Evolutionary conservation across 116 monocot species (phyloP), one percentile per base, ranked within the genome.

Genomic region (Cymodocea nodosa): DNA sequence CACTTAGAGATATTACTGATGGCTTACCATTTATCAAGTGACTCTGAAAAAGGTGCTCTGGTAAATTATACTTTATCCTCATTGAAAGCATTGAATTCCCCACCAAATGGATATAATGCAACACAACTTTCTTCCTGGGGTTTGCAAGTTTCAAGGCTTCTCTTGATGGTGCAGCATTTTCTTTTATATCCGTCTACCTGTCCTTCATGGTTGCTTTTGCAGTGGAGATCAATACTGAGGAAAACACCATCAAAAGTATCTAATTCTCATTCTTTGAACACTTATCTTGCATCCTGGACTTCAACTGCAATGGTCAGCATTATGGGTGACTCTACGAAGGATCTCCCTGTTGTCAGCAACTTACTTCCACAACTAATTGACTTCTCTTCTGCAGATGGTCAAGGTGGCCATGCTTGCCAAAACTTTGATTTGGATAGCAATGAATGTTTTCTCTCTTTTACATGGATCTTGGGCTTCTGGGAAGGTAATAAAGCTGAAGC

Each of bases 1-100:
- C 90, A 98, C 51, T 62, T 91, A 70, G 97, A 98, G 71, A 86
- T 98, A 68, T 56, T 98, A 24, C 55, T 98, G 51, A 77, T 92
- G 78, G 85, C 86, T 44, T 98, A 88, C 75, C 92, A 98, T 78
- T 53, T 84, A 35, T 82, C 89, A 22, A 75, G 71, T 73, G 79
- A 80, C 34, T 56, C 64, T 69, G 80, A 84, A 67, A 98, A 85
- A 70, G 35, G 73, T 71, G 59, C 73, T 40, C 40, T 98, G 51
- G 80, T 75, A 22, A 77, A 74, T 35, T 80, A 60, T 67, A 34
- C 86, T 13, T 74, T 82, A 35, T 52, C 72, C 65, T 85, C 92
- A 52, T 56, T 98, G 13, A 77, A 54, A 59, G 63, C 73, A 65
- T 52, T 88, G 53, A 50, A 56, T 67, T 62, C 64, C 34, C 85